A percentile compares a stretch with the other conserved stretches of the same genome.
phyloP scores from a whole-genome alignment of 257 asterid genomes.

The Knoxia roxburghii region DNA sequence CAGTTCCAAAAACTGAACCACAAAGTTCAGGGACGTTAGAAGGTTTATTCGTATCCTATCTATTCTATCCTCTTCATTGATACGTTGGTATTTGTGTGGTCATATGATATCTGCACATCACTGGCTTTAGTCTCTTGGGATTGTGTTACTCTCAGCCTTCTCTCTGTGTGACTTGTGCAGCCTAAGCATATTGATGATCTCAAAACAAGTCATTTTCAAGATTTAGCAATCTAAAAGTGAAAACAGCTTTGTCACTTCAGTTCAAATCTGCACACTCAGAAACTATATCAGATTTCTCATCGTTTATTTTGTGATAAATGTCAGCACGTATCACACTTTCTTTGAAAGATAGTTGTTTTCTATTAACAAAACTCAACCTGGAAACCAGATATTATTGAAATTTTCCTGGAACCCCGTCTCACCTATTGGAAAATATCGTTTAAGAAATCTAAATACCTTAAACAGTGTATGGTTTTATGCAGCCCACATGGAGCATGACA shows the following conservation, averaged over 20 bases:
- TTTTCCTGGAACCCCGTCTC: background rate
- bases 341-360: background rate
- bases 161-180: background rate
- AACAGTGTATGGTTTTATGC: background rate
- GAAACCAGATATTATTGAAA: background rate
- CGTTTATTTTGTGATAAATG: background rate
- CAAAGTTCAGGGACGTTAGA: conserved; percentile 19
- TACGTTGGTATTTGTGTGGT: no score
- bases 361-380: background rate
- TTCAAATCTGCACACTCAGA: background rate
- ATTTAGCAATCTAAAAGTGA: no score
- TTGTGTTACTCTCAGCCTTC: background rate
- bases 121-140: no score
- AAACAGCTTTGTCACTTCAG: background rate
- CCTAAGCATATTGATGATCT: background rate
- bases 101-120: no score
- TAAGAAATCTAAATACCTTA: background rate
- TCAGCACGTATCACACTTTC: background rate
- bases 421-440: background rate
- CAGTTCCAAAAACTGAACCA: conserved; percentile 22
- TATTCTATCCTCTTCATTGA: background rate
- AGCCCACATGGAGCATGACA: background rate
- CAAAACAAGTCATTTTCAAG: background rate
- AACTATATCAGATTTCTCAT: background rate
- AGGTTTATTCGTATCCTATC: conserved; percentile 20